Evolutionary conservation across 768 basidiomycete species (phyloP), one percentile per base, ranked within the genome.

Genomic region (Boletus pseudo-olivaceus): DNA sequence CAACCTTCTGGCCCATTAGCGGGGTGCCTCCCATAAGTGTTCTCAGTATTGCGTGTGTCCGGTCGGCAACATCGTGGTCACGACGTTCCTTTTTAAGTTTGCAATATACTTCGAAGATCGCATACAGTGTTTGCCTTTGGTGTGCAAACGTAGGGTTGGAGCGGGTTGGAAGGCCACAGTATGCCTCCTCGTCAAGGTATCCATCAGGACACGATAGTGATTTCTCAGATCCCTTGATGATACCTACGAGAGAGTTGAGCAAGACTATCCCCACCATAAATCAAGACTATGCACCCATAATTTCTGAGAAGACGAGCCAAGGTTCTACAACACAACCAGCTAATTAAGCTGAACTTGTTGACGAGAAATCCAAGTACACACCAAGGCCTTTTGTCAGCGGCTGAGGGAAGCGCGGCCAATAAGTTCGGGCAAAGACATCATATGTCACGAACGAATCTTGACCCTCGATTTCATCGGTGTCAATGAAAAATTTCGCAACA

Each of bases 141-240:
- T 68, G 71, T 0, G 82, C 76, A 60, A 87, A 87, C 0, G 79
- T 76, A 3, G 78, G 74, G 12, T 85, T 79, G 0, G 74, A 72
- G 3, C 86, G 77, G 41, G 73, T 58, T 41, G 84, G 81, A 26
- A 84, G 73, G 33, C 62, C 60, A 37, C 72, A 61, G 60, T 89
- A 89, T 0, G 72, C 60, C 1, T 64, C 55, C 34, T 67, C 65
- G 46, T 78, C 74, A 5, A 88, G 71, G 63, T 69, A 76, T 3
- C 78, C 68, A 3, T 64, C 58, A 2, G 62, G 63, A 49, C 60
- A 68, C 0, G 51, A 51, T 8, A 82, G 52, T 0, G 84, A 72
- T 44, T 71, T 69, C 62, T 88, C 85, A 0, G 87, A 86, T n/a
- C 88, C 87, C 61, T 82, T 78, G 56, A 90, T 83, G 7, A 85